These are phyloP conservation scores for Datura wrightii DNA, from an alignment of 257 asterid genomes.

Conservation along the genomic window DNA sequence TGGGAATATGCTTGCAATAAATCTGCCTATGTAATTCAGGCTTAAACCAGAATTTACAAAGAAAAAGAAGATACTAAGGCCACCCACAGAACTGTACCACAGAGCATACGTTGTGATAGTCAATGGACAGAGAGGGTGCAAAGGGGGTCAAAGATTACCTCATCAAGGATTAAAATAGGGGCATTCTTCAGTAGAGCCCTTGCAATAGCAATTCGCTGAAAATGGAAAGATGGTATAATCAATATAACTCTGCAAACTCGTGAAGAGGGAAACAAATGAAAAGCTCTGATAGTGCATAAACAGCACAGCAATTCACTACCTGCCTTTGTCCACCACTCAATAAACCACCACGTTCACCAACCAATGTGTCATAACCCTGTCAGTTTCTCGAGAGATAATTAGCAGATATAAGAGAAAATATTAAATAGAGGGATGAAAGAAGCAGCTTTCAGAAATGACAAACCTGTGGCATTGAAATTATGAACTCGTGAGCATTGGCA, in stretches of 20 bases:
- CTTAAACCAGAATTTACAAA: background rate
- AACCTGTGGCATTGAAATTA: conserved; percentile 92
- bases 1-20: background rate
- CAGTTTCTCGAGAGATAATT: conserved; percentile 29
- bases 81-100: background rate
- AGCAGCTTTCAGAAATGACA: conserved; percentile 35
- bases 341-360: conserved; percentile 97
- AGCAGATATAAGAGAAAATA: conserved; percentile 30
- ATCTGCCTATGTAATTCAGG: conserved; percentile 16
- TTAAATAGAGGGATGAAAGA: conserved; percentile 28
- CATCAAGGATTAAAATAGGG: conserved; percentile 92
- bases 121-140: conserved; percentile 4
- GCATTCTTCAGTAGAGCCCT: conserved; percentile 98
- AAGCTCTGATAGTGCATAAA: conserved; percentile 19
- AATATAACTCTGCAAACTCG: background rate
- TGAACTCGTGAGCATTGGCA: conserved; percentile 97
- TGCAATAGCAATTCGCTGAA: conserved; percentile 95
- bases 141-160: conserved; percentile 51
- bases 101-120: conserved; percentile 5
- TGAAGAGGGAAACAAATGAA: background rate
- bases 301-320: conserved; percentile 48
- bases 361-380: conserved; percentile 92
- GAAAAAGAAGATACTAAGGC: conserved; percentile 1
- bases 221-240: conserved; percentile 28
- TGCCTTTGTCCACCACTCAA: conserved; percentile 98